Evolutionary conservation across 2,329 filamentous ascomycete genomes (phyloP).

Genomic region (Scytalidium sp.): DNA sequence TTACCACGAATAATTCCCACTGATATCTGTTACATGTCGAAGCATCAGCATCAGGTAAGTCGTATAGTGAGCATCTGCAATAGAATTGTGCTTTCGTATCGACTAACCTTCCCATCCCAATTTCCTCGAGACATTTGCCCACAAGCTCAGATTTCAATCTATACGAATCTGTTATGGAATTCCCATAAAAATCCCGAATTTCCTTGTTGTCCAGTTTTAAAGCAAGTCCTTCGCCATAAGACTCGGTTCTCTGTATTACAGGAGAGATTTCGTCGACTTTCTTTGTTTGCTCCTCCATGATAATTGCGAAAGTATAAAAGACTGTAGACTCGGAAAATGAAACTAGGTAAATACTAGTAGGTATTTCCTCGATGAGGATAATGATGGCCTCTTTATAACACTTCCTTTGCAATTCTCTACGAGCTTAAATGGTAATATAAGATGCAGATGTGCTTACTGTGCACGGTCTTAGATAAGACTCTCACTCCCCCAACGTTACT

Average conservation of each 20-base stretch:
- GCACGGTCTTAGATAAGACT: background rate
- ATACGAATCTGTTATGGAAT: slow-evolving; percentile 8
- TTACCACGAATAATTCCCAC: slow-evolving; percentile 33
- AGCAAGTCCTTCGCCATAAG: slow-evolving; percentile 6
- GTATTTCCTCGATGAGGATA: too few relatives aligned
- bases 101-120: slow-evolving; percentile 6
- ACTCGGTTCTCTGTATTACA: slow-evolving; percentile 2
- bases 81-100: too few relatives aligned
- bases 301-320: background rate
- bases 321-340: too few relatives aligned
- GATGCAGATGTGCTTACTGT: background rate
- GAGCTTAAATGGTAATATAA: too few relatives aligned
- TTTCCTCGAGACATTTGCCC: slow-evolving; percentile 6
- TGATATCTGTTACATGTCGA: slow-evolving; percentile 17
- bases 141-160: slow-evolving; percentile 9
- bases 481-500: background rate
- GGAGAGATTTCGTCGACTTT: slow-evolving; percentile 7
- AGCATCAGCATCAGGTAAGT: background rate
- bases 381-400: too few relatives aligned
- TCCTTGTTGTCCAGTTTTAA: slow-evolving; percentile 8
- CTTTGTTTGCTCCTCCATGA: slow-evolving; percentile 4
- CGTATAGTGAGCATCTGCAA: background rate
- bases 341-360: too few relatives aligned
- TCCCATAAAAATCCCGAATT: slow-evolving; percentile 7
- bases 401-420: too few relatives aligned